Evolutionary conservation across 148 eudicot genomes (phyloP), one percentile per base, ranked within the genome.

Genomic region (Rhododendron molle): DNA sequence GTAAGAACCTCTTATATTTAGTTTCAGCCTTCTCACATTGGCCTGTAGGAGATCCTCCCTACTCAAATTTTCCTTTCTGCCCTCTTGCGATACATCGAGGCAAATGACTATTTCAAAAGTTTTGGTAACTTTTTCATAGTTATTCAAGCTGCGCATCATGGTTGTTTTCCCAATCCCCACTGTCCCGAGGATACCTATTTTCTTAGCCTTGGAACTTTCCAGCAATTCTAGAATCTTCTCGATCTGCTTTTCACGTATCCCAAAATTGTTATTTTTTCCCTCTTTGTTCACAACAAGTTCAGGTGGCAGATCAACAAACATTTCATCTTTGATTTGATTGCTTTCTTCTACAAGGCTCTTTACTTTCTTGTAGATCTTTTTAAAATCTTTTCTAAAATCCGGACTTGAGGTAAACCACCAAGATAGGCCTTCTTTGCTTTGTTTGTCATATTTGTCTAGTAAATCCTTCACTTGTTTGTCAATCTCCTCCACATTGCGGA

Each of bases 101-200:
- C 83, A 85, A 2, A 85, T 80, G 47, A 85, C 78, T 44, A 67
- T 47, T 1, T 85, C 87, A 67, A 60, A 85, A 77, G n/a, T n/a
- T 44, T 81, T 46, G 60, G 83, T 77, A 44, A 85, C 83, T 46
- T 46, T 26, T 46, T 79, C 87, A 80, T 85, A 67, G 49, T 85
- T 79, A 49, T 85, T 85, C 87, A 85, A 65, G 76, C 67, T 80
- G 3, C 5, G 46, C 78, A 85, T 16, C 69, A 80, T 67, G 23
- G 87, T 62, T 0, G 87, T 85, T 65, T 85, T 85, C n/a, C 87
- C 86, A 65, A 72, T 81, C 23, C 87, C 87, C 77, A 85, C 34
- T 21, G 46, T 77, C 46, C 86, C 86, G 0, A 14, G 21, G 14
- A 85, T 32, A 20, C 86, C 52, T 13, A 85, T 78, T 14, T 54